Evolutionary conservation across 1,284 basidiomycete species (phyloP).

Genomic region (Cutaneotrichosporon sp.): DNA sequence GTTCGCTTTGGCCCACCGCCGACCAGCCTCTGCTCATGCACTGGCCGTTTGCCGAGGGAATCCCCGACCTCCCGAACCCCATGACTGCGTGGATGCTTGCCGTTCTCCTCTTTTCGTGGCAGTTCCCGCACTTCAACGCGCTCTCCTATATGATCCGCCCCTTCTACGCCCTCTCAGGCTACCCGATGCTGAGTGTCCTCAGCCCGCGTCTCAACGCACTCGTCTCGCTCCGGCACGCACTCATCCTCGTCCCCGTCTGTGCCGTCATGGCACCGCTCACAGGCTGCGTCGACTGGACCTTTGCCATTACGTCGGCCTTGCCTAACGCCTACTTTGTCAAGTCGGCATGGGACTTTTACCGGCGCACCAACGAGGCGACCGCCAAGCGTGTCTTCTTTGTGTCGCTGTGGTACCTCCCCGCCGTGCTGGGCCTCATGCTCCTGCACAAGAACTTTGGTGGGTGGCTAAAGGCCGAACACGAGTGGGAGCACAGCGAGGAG

Average conservation of each 20-base stretch:
- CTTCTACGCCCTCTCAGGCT: slow-evolving; percentile 91
- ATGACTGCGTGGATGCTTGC: slow-evolving; percentile 74
- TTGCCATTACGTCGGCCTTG: slow-evolving; percentile 72
- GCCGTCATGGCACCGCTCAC: slow-evolving; percentile 78
- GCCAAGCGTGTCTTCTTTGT: slow-evolving; percentile 79
- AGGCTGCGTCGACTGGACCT: slow-evolving; percentile 83
- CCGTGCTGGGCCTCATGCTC: slow-evolving; percentile 90
- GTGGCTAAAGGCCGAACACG: slow-evolving; percentile 56
- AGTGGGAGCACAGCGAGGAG: slow-evolving; percentile 26
- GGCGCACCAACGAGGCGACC: slow-evolving; percentile 63
- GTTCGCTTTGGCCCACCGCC: slow-evolving; percentile 67
- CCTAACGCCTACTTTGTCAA: slow-evolving; percentile 73
- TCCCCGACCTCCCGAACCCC: slow-evolving; percentile 58
- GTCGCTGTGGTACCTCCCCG: slow-evolving; percentile 87
- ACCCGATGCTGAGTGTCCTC: slow-evolving; percentile 86
- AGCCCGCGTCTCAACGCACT: slow-evolving; percentile 77
- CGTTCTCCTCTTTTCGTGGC: slow-evolving; percentile 89
- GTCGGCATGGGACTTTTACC: slow-evolving; percentile 76
- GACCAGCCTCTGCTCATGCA: slow-evolving; percentile 58
- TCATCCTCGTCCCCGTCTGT: slow-evolving; percentile 76
- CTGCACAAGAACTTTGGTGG: slow-evolving; percentile 79
- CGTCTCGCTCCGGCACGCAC: slow-evolving; percentile 79
- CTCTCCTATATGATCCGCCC: slow-evolving; percentile 83
- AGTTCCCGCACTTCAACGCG: slow-evolving; percentile 97
- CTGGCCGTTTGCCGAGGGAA: slow-evolving; percentile 29